A percentile compares a stretch with the other conserved stretches of the same genome.
Evolutionary conservation across 495 filamentous ascomycete species (phyloP).

Genomic region (Daldinia bambusicola): DNA sequence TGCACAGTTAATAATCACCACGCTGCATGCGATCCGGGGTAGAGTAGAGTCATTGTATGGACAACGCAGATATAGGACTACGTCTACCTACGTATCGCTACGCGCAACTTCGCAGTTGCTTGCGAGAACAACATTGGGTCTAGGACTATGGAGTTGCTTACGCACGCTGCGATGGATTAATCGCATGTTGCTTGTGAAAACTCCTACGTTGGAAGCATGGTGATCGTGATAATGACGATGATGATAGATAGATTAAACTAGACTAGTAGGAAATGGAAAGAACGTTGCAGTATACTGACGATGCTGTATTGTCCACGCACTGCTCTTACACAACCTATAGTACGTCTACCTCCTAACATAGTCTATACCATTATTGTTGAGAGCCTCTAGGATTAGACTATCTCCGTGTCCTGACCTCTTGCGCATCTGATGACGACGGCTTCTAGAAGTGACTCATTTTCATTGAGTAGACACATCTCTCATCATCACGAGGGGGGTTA

Average conservation of each 20-base stretch:
- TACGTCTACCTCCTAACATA: neutral
- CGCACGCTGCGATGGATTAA: conserved; percentile 15
- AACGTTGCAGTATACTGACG: neutral
- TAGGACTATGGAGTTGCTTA: conserved; percentile 22
- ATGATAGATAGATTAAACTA: neutral
- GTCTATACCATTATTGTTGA: neutral
- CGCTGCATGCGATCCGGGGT: neutral
- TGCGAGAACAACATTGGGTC: neutral
- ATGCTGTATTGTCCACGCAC: conserved; percentile 15
- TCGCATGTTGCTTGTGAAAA: neutral
- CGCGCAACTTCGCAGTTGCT: neutral
- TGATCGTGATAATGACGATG: conserved; percentile 1
- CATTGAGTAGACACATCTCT: neutral
- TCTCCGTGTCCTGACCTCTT: neutral
- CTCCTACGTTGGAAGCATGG: neutral
- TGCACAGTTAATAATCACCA: conserved; percentile 15
- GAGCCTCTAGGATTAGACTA: neutral
- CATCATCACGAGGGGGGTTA: neutral
- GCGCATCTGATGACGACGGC: conserved; percentile 36
- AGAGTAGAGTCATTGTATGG: conserved; percentile 1
- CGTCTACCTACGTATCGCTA: neutral
- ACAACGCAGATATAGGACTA: neutral
- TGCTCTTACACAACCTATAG: neutral
- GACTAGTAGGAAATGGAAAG: neutral
- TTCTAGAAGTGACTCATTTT: conserved; percentile 21